These are phyloP conservation scores for Sextonia rubra DNA, from an alignment of 164 flowering plant genomes.

Conservation along the genomic window DNA sequence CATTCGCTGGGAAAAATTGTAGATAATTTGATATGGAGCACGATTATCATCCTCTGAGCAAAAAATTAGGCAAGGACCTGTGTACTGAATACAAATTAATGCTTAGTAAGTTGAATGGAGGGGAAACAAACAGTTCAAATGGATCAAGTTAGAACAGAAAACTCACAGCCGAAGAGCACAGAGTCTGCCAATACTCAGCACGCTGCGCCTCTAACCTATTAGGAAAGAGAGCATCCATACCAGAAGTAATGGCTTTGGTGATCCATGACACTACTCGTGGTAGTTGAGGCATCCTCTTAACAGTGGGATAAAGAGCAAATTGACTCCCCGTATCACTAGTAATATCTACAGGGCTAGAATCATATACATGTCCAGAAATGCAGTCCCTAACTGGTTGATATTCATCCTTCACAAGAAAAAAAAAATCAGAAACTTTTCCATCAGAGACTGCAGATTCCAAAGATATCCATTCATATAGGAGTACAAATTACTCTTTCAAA, in stretches of 20 bases:
- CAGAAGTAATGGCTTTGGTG: constrained; percentile 59
- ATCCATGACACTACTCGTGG: constrained; percentile 70
- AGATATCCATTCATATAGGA: background rate
- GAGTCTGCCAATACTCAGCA: constrained; percentile 96
- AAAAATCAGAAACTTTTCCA: background rate
- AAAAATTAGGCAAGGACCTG: constrained; percentile 81
- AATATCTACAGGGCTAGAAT: constrained; percentile 89
- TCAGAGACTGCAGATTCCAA: background rate
- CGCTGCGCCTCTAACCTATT: constrained; percentile 79
- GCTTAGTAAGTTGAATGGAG: constrained; percentile 8
- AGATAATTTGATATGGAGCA: constrained; percentile 61
- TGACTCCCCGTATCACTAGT: constrained; percentile 73
- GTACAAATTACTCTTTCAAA: background rate
- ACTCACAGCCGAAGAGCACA: constrained; percentile 81
- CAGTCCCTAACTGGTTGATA: constrained; percentile 61
- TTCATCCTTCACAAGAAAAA: constrained; percentile 53
- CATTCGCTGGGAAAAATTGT: constrained; percentile 69
- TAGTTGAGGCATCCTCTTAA: constrained; percentile 57
- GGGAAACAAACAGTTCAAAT: background rate
- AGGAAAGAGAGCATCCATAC: constrained; percentile 75
- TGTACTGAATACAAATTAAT: constrained; percentile 37
- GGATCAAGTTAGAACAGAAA: background rate
- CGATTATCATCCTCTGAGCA: constrained; percentile 88
- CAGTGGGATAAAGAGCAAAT: constrained; percentile 69
- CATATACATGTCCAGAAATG: constrained; percentile 72